Percentiles rank a stretch among this genome's conserved stretches.
phyloP scores from a whole-genome alignment of 352 stramenopile species.

The Phytophthora kernoviae region DNA sequence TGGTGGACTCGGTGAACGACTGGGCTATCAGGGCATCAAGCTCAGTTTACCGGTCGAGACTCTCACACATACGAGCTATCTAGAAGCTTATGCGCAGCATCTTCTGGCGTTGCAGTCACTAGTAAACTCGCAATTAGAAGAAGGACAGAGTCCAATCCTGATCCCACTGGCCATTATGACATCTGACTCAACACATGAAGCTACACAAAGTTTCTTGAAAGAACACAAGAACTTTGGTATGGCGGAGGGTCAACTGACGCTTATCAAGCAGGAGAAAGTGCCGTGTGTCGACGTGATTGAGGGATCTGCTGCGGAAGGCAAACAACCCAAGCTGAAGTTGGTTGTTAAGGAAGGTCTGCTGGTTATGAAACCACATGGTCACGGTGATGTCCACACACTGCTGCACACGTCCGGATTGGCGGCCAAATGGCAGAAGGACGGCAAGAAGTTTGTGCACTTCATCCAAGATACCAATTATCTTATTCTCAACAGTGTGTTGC shows the following conservation, averaged over 20 bases:
- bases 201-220: slow-evolving; percentile 89
- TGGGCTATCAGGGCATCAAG: slow-evolving; percentile 98
- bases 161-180: slow-evolving; percentile 98
- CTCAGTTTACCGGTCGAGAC: slow-evolving; percentile 95
- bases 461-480: slow-evolving; percentile 96
- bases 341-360: slow-evolving; percentile 55
- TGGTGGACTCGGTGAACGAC: slow-evolving; percentile 95
- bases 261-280: slow-evolving; percentile 99
- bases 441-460: slow-evolving; percentile 96
- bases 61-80: slow-evolving; percentile 88
- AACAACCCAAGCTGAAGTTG: slow-evolving; percentile 81
- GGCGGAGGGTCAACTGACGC: slow-evolving; percentile 87
- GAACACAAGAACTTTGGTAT: slow-evolving; percentile 96
- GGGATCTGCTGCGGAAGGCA: slow-evolving; percentile 11
- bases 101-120: slow-evolving; percentile 91
- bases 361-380: slow-evolving; percentile 97
- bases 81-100: slow-evolving; percentile 94
- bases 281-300: slow-evolving; percentile 68
- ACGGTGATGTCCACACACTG: slow-evolving; percentile 98
- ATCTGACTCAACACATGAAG: slow-evolving; percentile 94
- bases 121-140: slow-evolving; percentile 12
- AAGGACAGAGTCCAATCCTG: slow-evolving; percentile 21
- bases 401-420: slow-evolving; percentile 83
- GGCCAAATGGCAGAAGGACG: slow-evolving; percentile 63
- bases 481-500: slow-evolving; percentile 92